Conservation (phyloP, 2,329 filamentous ascomycete species). For the Immersiporthe knoxdaviesiana region DNA sequence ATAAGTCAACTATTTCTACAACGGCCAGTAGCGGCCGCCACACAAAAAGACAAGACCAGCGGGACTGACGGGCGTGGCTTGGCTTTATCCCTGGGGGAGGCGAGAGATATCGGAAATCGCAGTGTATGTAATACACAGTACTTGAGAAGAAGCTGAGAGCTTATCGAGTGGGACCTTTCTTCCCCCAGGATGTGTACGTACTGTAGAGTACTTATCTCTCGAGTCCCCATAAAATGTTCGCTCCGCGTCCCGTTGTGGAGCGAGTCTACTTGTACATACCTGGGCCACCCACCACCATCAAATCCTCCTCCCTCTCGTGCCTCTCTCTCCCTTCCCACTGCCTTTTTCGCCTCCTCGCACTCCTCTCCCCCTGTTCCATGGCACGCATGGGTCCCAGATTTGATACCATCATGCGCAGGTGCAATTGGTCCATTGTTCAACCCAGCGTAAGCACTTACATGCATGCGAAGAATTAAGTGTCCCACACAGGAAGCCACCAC, state of each 20-base stretch:
- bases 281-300: too few species aligned
- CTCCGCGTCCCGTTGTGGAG: background rate
- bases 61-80: background rate
- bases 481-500: background rate
- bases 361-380: background rate
- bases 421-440: background rate
- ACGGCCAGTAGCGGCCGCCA: background rate
- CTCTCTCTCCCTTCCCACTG: too few species aligned
- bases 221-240: background rate
- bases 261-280: too few species aligned
- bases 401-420: constrained; percentile 1
- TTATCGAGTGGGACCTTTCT: background rate
- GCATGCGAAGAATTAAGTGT: background rate
- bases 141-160: background rate
- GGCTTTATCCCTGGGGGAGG: background rate
- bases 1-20: too few species aligned
- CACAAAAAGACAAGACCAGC: background rate
- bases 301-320: too few species aligned
- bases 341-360: too few species aligned
- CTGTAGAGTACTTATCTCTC: constrained; percentile 2
- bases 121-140: too few species aligned
- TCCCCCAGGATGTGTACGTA: background rate
- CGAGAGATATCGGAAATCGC: background rate
- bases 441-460: background rate
- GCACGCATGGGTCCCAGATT: too few species aligned